Conservation (phyloP, 108 stramenopile genomes). For the Nitzschia palea region DNA sequence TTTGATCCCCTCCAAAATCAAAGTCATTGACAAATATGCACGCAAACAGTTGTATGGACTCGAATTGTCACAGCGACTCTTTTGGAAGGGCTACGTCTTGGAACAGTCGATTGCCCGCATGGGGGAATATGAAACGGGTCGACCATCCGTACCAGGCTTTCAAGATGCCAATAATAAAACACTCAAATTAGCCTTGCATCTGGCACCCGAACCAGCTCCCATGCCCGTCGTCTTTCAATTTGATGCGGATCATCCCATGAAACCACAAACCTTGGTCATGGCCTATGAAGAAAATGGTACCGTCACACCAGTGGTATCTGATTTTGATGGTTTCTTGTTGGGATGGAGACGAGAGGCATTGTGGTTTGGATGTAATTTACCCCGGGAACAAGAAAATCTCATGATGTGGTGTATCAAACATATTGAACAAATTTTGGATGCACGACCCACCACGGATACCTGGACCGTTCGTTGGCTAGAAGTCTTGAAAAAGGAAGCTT, state of each 20-base stretch:
- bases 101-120: slow-evolving; percentile 49
- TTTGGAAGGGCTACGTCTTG: slow-evolving; percentile 64
- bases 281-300: slow-evolving; percentile 74
- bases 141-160: slow-evolving; percentile 55
- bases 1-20: slow-evolving; percentile 28
- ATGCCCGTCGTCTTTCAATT: slow-evolving; percentile 60
- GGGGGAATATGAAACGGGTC: slow-evolving; percentile 58
- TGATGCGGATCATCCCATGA: slow-evolving; percentile 44
- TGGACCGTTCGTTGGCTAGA: slow-evolving; percentile 76
- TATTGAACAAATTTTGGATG: slow-evolving; percentile 55
- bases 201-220: slow-evolving; percentile 40
- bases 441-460: slow-evolving; percentile 31
- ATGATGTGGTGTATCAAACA: slow-evolving; percentile 60
- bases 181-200: slow-evolving; percentile 34
- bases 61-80: slow-evolving; percentile 61
- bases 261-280: slow-evolving; percentile 59
- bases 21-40: slow-evolving; percentile 50
- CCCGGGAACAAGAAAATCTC: slow-evolving; percentile 57
- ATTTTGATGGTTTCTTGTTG: slow-evolving; percentile 75
- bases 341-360: slow-evolving; percentile 56
- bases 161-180: slow-evolving; percentile 71
- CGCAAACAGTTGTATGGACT: slow-evolving; percentile 44
- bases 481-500: slow-evolving; percentile 50
- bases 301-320: slow-evolving; percentile 62
- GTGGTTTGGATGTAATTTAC: slow-evolving; percentile 47